Evolutionary conservation across 2,329 filamentous ascomycete species (phyloP).

Genomic region (Monosporascus sp.): DNA sequence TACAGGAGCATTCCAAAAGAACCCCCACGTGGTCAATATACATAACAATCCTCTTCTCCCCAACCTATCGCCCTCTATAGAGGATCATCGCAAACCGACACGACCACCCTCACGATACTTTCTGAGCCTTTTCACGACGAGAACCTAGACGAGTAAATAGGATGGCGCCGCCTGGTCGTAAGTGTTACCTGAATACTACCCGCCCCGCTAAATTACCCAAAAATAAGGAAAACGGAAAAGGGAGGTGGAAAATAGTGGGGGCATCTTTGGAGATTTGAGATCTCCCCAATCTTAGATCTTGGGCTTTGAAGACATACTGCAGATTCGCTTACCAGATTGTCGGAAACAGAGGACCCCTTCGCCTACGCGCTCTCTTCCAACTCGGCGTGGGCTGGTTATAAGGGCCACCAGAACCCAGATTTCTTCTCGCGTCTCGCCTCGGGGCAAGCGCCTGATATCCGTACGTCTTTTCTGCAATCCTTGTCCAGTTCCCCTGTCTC

Average conservation of each 20-base stretch:
- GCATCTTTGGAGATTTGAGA: background rate
- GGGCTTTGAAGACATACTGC: background rate
- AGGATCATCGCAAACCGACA: background rate
- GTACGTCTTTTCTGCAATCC: slow-evolving; percentile 32
- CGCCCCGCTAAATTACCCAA: background rate
- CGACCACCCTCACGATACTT: background rate
- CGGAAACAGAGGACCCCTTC: slow-evolving; percentile 48
- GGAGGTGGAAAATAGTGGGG: background rate
- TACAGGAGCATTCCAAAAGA: background rate
- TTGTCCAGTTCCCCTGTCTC: background rate
- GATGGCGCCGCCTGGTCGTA: background rate
- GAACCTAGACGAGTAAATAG: background rate
- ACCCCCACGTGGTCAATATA: background rate
- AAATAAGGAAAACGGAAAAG: background rate
- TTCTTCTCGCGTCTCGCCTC: slow-evolving; percentile 64
- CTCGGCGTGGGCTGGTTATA: slow-evolving; percentile 63
- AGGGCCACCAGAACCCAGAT: slow-evolving; percentile 59
- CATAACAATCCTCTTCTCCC: background rate
- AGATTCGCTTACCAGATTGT: slow-evolving; percentile 17
- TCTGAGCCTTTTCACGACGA: too few relatives aligned
- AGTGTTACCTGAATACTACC: background rate
- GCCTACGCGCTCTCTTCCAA: slow-evolving; percentile 62
- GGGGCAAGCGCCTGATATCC: slow-evolving; percentile 61
- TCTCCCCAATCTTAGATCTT: background rate
- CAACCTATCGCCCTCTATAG: background rate